Conservation (phyloP, 163 green algal species). For the Smithsoniella earleae region DNA sequence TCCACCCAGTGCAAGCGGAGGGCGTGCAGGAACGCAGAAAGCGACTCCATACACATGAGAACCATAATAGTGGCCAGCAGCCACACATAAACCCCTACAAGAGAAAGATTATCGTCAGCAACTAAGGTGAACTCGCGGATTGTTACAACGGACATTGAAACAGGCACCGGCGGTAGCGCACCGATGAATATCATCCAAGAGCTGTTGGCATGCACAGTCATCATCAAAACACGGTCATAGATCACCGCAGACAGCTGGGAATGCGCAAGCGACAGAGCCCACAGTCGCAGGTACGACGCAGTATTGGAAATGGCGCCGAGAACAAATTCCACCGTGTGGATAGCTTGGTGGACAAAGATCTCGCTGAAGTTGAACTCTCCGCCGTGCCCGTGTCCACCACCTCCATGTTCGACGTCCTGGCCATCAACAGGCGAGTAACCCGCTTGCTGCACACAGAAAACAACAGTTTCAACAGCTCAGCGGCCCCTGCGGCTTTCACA, state of each 20-base stretch:
- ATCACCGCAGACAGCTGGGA: constrained; percentile 95
- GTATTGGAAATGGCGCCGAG: constrained; percentile 97
- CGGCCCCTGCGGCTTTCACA: constrained; percentile 14
- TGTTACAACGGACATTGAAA: too few relatives aligned
- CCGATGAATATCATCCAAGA: constrained; percentile 56
- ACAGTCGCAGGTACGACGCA: constrained; percentile 94
- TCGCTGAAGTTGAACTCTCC: constrained; percentile 93
- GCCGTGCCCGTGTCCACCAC: constrained; percentile 44
- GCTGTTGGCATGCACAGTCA: constrained; percentile 43
- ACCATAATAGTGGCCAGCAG: constrained; percentile 83
- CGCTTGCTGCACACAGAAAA: constrained; percentile 6
- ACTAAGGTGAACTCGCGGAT: too few relatives aligned
- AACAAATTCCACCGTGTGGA: constrained; percentile 99
- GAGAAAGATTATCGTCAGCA: constrained; percentile 26
- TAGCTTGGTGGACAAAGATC: constrained; percentile 91
- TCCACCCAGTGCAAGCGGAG: constrained; percentile 97
- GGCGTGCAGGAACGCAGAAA: constrained; percentile 96
- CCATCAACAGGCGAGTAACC: background rate
- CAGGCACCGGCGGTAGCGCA: constrained; percentile 37
- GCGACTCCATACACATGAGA: constrained; percentile 97
- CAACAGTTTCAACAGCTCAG: background rate
- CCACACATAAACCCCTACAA: constrained; percentile 84
- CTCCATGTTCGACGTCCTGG: background rate
- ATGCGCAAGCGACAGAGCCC: constrained; percentile 95
- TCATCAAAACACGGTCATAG: constrained; percentile 92